Evolutionary conservation across 2,329 filamentous ascomycete species (phyloP), one percentile per base, ranked within the genome.

Genomic region (Nigrospora oryzae): DNA sequence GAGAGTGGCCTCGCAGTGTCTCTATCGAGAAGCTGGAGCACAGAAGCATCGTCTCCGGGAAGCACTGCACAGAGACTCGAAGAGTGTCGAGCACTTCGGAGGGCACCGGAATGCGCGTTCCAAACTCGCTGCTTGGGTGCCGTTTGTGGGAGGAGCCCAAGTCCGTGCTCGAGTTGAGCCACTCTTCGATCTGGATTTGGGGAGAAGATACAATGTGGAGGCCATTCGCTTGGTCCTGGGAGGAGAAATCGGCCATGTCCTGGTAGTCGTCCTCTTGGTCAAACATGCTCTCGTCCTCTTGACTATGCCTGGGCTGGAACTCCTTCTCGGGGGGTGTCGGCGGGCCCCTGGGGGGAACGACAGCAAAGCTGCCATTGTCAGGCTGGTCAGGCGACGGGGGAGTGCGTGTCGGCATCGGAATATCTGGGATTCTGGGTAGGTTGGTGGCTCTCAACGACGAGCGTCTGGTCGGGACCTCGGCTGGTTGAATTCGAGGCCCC

Each of bases 41-140:
- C 11, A 73, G 62, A 1, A 81, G 69, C 71, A 79, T 77, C 1
- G 75, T 78, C 51, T 79, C 75, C 0, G 77, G 77, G 49, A 81
- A 81, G 51, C 73, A 78, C 5, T 69, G 63, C 11, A 78, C 69
- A 0, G 71, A 77, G 6, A 77, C 67, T 28, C 71, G 64, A 4
- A 81, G 62, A 0, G 69, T 77, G 46, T 81, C 75, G 36, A 79
- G 57, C 3, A 77, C 65, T 23, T 78, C 68, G 1, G 71, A 68
- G 0, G 75, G 73, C 0, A 81, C 62, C 1, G 72, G 76, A 6
- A 79, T 63, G 4, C 65, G 62, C 49, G 44, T 57, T 57, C 49
- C 59, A 30, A 51, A 52, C n/a, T 55, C 54, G 30, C 32, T 40
- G 30, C 41, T 46, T 23, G 52, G 45, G 17, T 54, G 54, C 19